Conservation (phyloP, 768 basidiomycete species). For the Tulasnella sp. region DNA sequence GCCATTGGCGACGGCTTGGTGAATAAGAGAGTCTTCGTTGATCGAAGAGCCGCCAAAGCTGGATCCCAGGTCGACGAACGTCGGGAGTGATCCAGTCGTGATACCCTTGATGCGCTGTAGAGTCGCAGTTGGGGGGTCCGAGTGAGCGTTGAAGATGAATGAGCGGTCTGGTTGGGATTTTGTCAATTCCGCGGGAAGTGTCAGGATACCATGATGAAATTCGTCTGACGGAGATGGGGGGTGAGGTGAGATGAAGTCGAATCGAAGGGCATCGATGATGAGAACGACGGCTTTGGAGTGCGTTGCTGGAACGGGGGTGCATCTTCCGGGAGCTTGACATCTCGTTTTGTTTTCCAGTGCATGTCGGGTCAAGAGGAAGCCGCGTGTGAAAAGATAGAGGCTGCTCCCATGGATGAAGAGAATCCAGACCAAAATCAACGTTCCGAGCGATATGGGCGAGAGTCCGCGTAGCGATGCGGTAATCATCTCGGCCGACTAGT, state of each 20-base stretch:
- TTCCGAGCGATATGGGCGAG: neutral
- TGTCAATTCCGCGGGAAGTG: constrained; percentile 65
- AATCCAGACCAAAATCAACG: constrained; percentile 30
- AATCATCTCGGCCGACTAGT: neutral
- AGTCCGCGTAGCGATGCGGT: neutral
- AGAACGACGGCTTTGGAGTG: constrained; percentile 75
- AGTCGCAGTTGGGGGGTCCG: constrained; percentile 92
- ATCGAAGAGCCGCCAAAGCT: constrained; percentile 86
- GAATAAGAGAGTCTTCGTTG: constrained; percentile 77
- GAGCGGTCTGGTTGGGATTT: constrained; percentile 54
- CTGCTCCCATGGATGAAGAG: constrained; percentile 60
- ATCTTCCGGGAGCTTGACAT: constrained; percentile 30
- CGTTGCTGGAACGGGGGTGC: constrained; percentile 43
- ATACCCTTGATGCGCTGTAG: constrained; percentile 91
- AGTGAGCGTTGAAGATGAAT: constrained; percentile 78
- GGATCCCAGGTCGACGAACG: constrained; percentile 87
- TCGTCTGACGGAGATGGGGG: constrained; percentile 46
- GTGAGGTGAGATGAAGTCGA: constrained; percentile 78
- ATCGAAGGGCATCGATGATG: constrained; percentile 86
- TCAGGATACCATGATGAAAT: constrained; percentile 73
- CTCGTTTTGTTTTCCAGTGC: constrained; percentile 50
- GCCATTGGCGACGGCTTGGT: constrained; percentile 50
- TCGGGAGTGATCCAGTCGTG: constrained; percentile 90
- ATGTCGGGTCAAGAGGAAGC: constrained; percentile 77
- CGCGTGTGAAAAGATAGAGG: constrained; percentile 82